Base-by-base conservation (phyloP, 1,284 basidiomycete species). In the Ceratobasidium sp. region DNA sequence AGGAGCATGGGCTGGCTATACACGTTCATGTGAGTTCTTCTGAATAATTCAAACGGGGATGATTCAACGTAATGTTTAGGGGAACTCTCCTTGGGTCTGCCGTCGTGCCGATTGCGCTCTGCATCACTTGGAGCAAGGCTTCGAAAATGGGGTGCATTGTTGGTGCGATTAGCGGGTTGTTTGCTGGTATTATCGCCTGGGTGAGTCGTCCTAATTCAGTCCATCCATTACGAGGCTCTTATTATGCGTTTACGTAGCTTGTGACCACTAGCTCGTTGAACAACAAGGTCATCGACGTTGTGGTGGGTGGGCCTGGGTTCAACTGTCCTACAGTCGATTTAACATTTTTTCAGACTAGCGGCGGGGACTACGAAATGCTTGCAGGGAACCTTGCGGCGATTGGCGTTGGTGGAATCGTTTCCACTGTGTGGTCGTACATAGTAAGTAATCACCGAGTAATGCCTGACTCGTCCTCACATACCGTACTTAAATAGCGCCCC, bases 331-430 rank as follows among this genome's bases (percentile, higher is more conserved):
- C 8, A 19, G 22, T 46, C 6, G 19, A 41, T 19, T 46, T 58
- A 24, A 62, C 43, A 46, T 11, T 27, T 4, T 46, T 43, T n/a
- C 56, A 78, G 7, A 83, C 84, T 0, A 85, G 84, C 29, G 84
- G 84, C 80, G 90, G 91, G 24, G 91, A 95, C 82, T 90, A 89
- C 62, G 90, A 92, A 79, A 93, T 93, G 91, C 85, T 97, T 19
- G 90, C 94, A 0, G 95, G 95, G 5, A 96, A 97, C 82, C 83
- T 97, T 14, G 91, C 93, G 0, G 90, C 94, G 0, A 93, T 98
- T 78, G 90, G 89, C 24, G 86, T 93, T 27, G 93, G 94, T 7
- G 92, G 87, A 0, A 90, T 98, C 75, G 84, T 98, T 78, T 88
- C 93, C 0, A 83, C 90, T 34, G 84, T 83, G 0, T 84, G 86